Evolutionary conservation across 306 rosid genomes (phyloP).

Genomic region (Trifolium repens): DNA sequence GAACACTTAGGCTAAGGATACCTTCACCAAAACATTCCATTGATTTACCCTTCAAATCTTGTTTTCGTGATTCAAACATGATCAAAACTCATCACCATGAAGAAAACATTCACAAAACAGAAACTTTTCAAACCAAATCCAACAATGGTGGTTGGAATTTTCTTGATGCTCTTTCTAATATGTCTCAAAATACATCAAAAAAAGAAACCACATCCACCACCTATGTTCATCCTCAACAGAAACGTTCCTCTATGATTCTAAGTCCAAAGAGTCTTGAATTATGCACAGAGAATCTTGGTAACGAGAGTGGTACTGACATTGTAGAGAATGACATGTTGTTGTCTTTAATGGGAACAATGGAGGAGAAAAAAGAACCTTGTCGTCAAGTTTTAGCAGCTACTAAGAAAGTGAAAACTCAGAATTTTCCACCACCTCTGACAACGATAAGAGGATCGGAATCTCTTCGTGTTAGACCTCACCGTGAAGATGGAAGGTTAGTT

Average conservation of each 20-base stretch:
- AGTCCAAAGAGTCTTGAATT: slow-evolving; percentile 68
- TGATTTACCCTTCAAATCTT: slow-evolving; percentile 53
- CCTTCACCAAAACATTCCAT: slow-evolving; percentile 57
- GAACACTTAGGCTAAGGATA: slow-evolving; percentile 59
- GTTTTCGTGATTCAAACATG: slow-evolving; percentile 45
- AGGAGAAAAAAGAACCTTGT: slow-evolving; percentile 48
- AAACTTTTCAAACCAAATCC: neutral
- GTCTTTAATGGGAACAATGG: slow-evolving; percentile 42
- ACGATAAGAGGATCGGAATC: slow-evolving; percentile 75
- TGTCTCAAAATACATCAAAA: slow-evolving; percentile 14
- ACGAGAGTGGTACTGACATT: slow-evolving; percentile 79
- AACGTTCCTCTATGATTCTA: slow-evolving; percentile 51
- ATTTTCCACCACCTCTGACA: slow-evolving; percentile 93
- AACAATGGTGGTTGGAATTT: slow-evolving; percentile 55
- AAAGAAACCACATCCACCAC: slow-evolving; percentile 14
- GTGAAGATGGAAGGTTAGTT: slow-evolving; percentile 77
- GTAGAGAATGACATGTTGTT: slow-evolving; percentile 42
- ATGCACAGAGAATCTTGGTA: slow-evolving; percentile 90
- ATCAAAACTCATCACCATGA: neutral
- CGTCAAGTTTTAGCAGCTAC: slow-evolving; percentile 37
- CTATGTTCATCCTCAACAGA: slow-evolving; percentile 69
- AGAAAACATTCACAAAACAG: slow-evolving; percentile 26
- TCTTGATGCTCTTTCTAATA: slow-evolving; percentile 60
- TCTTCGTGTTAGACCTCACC: slow-evolving; percentile 68
- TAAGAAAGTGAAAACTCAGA: slow-evolving; percentile 46